Conservation (phyloP, 257 asterid species). For the Anisodus acutangulus region DNA sequence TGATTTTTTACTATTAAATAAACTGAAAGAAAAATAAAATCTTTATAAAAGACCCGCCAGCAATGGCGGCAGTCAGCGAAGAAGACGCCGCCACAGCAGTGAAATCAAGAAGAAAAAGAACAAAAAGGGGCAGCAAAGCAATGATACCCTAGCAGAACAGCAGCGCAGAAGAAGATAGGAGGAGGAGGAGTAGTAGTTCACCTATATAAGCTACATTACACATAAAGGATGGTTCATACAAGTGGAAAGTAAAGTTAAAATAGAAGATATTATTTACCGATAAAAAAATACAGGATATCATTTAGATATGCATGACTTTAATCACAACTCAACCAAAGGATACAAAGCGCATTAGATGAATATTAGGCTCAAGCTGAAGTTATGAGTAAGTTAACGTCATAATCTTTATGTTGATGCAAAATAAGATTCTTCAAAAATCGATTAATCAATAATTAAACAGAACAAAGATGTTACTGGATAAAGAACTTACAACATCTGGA, state of each 20-base stretch:
- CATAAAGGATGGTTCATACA: constrained; percentile 14
- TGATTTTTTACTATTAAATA: too few species aligned
- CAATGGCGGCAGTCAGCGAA: too few species aligned
- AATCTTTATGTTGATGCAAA: constrained; percentile 13
- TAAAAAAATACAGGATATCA: background rate
- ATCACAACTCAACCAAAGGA: background rate
- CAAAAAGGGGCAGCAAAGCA: too few species aligned
- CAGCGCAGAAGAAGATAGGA: too few species aligned
- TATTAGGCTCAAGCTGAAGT: constrained; percentile 6
- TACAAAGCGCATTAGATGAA: constrained; percentile 4
- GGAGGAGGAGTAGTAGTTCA: too few species aligned
- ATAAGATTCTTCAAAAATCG: background rate
- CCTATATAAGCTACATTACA: background rate
- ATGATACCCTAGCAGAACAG: too few species aligned
- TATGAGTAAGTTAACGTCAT: background rate
- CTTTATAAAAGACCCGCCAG: too few species aligned
- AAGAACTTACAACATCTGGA: constrained; percentile 72
- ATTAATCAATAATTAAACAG: background rate
- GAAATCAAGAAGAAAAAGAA: too few species aligned
- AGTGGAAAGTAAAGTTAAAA: background rate
- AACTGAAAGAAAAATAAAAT: too few species aligned
- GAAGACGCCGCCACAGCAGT: too few species aligned
- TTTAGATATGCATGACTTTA: background rate
- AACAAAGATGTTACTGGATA: constrained; percentile 26
- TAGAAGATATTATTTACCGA: background rate